phyloP scores from a whole-genome alignment of 164 flowering plant species.

The Hamamelis virginiana region DNA sequence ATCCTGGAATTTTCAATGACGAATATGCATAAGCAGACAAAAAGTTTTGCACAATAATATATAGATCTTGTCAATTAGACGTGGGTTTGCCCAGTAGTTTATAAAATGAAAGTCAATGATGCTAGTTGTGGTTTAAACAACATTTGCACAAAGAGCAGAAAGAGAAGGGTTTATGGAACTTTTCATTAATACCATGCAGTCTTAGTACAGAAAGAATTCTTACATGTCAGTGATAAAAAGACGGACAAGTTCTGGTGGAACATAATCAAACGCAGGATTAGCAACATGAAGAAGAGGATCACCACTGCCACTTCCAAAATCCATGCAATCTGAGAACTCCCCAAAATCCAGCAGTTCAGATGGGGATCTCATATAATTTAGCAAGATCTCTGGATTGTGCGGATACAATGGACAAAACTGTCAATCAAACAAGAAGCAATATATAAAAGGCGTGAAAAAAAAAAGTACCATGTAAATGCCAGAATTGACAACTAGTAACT shows the following conservation, averaged over 20 bases:
- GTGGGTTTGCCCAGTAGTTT: no score
- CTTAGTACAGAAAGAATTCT: conserved; percentile 42
- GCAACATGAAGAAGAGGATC: conserved; percentile 89
- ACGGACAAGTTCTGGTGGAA: conserved; percentile 96
- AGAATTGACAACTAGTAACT: no score
- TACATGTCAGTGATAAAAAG: conserved; percentile 97
- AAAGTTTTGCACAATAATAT: no score
- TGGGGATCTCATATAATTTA: conserved; percentile 94
- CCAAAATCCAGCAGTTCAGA: conserved; percentile 97
- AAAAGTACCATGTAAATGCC: neutral
- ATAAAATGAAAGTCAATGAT: no score
- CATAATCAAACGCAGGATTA: conserved; percentile 96
- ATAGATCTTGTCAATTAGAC: no score
- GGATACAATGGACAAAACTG: conserved; percentile 99
- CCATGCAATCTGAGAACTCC: conserved; percentile 96
- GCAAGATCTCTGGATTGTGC: conserved; percentile 91
- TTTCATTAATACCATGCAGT: no score
- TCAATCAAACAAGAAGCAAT: conserved; percentile 9
- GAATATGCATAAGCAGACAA: no score
- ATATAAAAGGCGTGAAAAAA: neutral
- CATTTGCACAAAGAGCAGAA: neutral
- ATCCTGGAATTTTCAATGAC: no score
- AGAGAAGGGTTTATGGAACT: neutral
- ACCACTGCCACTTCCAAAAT: conserved; percentile 73
- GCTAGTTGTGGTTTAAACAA: no score